phyloP scores from a whole-genome alignment of 495 filamentous ascomycete genomes.

The Xylaria longipes region DNA sequence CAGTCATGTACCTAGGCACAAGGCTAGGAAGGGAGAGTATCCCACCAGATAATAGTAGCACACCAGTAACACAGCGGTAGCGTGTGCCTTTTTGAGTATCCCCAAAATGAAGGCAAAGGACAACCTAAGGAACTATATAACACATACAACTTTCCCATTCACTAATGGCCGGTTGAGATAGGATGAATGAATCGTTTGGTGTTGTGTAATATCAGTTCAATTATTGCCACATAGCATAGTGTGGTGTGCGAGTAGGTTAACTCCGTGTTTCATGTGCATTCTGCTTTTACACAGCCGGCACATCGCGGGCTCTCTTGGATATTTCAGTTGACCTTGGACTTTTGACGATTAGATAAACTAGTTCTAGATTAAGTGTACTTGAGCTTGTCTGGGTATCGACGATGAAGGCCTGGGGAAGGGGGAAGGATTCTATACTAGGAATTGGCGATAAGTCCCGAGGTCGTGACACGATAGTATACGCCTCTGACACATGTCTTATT shows the following conservation, averaged over 20 bases:
- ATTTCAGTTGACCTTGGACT: conserved; percentile 14
- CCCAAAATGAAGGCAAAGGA: background rate
- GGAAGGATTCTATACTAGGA: background rate
- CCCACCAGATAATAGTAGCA: background rate
- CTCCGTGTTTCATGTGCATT: conserved; percentile 20
- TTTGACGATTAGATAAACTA: background rate
- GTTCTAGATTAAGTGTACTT: background rate
- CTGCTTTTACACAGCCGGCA: background rate
- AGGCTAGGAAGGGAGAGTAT: background rate
- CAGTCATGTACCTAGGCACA: background rate
- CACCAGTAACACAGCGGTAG: too few species aligned
- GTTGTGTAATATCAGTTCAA: background rate
- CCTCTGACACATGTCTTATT: background rate
- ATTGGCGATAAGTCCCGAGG: background rate
- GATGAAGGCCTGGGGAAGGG: background rate
- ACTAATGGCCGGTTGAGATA: background rate
- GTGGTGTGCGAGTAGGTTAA: background rate
- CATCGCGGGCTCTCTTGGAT: background rate
- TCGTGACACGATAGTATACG: background rate
- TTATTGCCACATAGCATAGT: background rate
- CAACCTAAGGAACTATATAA: background rate
- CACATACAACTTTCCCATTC: background rate
- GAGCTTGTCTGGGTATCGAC: background rate
- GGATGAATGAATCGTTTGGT: background rate
- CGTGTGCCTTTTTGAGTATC: background rate